Evolutionary conservation across 345 rosid species (phyloP).

Genomic region (Limnanthes douglasii): DNA sequence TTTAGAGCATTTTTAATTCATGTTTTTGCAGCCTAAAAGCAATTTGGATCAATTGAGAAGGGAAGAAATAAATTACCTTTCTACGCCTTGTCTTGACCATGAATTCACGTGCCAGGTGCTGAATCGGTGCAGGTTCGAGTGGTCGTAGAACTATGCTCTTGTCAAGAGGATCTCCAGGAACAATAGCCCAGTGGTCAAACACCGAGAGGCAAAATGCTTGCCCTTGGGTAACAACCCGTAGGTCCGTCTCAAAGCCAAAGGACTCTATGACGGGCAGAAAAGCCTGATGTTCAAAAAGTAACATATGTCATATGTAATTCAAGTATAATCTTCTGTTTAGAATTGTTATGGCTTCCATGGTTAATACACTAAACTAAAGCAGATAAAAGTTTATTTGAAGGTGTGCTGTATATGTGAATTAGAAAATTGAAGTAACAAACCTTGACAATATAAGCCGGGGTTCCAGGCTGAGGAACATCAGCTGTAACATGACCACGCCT

Average conservation of each 20-base stretch:
- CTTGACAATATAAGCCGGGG: constrained; percentile 94
- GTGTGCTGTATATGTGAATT: background rate
- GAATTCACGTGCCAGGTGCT: constrained; percentile 74
- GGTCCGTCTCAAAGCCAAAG: constrained; percentile 85
- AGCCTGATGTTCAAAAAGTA: constrained; percentile 32
- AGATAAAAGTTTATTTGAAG: constrained; percentile 1
- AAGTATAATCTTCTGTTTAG: background rate
- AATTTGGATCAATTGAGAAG: background rate
- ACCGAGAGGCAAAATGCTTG: constrained; percentile 72
- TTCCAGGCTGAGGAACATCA: constrained; percentile 97
- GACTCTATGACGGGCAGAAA: constrained; percentile 83
- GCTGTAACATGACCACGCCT: constrained; percentile 98
- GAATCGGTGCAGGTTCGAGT: constrained; percentile 83
- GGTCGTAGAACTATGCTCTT: constrained; percentile 71
- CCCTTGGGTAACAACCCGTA: constrained; percentile 86
- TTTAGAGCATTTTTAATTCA: background rate
- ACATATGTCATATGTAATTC: background rate
- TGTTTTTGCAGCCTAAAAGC: background rate
- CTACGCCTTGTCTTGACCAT: constrained; percentile 49
- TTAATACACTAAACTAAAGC: background rate
- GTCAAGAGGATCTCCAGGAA: constrained; percentile 95
- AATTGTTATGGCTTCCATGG: background rate
- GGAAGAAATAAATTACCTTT: constrained; percentile 28
- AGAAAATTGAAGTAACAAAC: constrained; percentile 17
- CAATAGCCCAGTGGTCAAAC: constrained; percentile 90